Base-by-base conservation (phyloP, 2,329 filamentous ascomycete species). In the Cucurbitaria berberidis region DNA sequence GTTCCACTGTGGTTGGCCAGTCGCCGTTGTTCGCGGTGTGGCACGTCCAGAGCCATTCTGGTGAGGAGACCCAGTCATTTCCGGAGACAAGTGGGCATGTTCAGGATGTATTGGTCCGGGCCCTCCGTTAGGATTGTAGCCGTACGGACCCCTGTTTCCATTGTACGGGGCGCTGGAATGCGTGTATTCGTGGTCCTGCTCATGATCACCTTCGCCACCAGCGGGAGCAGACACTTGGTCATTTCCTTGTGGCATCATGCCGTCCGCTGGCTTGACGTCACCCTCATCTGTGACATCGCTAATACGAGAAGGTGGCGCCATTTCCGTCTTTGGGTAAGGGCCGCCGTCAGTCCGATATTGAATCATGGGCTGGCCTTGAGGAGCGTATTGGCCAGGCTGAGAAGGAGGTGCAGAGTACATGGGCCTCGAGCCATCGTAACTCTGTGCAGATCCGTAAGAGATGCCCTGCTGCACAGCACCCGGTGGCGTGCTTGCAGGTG, bases 401-500 rank as follows among this genome's bases (percentile, higher is more conserved):
- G 85, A 76, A 1, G 89, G 84, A 15, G 88, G 82, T 0, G 85
- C 84, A 51, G 86, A 90, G 74, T 96, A 96, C 77, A 95, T 87
- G 41, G 87, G 85, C 56, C 93, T 86, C 9, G 89, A 86, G 66
- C 77, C 84, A 69, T 96, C 91, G 68, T 96, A 96, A 40, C 81
- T 79, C 75, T 87, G 90, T 51, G 80, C 86, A 63, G 78, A 84
- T 45, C 87, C 88, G 73, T 96, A 96, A 3, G 86, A 79, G 83
- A 96, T 91, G 68, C 84, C 87, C 64, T 91, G 89, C 63, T 91
- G 89, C 57, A 96, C 82, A 24, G 83, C 85, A 21, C 90, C 91
- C 0, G 93, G 93, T 11, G 93, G 93, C 0, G 93, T 96, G 5
- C 91, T 93, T 22, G 91, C 91, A 55, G 91, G 91, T n/a, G 91